Evolutionary conservation across 2,329 filamentous ascomycete species (phyloP).

Genomic region (Stenocarpella maydis): DNA sequence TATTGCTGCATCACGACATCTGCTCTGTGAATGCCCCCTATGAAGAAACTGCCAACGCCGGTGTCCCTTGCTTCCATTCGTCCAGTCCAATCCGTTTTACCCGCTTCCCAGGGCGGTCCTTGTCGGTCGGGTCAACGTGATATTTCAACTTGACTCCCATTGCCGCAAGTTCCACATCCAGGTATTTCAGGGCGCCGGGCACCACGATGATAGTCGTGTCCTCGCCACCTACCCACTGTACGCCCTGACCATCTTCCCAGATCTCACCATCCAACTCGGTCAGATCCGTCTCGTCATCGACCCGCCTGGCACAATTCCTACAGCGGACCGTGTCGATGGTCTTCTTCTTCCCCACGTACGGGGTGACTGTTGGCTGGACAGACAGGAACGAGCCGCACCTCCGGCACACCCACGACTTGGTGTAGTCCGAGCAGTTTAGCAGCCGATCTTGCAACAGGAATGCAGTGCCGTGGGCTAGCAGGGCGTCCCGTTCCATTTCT

Average conservation of each 20-base stretch:
- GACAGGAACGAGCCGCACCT: slow-evolving; percentile 90
- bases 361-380: slow-evolving; percentile 79
- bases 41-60: slow-evolving; percentile 31
- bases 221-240: slow-evolving; percentile 86
- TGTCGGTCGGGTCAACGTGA: slow-evolving; percentile 57
- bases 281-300: slow-evolving; percentile 65
- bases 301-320: slow-evolving; percentile 74
- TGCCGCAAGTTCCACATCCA: slow-evolving; percentile 93
- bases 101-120: slow-evolving; percentile 69
- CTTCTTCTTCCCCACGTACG: slow-evolving; percentile 70
- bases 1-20: slow-evolving; percentile 18
- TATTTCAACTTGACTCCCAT: slow-evolving; percentile 98
- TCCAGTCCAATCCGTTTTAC: slow-evolving; percentile 33
- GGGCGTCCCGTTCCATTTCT: slow-evolving; percentile 97
- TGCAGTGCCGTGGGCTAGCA: slow-evolving; percentile 93
- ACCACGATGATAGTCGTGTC: slow-evolving; percentile 92
- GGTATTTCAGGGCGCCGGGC: slow-evolving; percentile 88
- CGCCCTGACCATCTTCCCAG: slow-evolving; percentile 92
- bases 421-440: slow-evolving; percentile 96
- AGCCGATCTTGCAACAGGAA: slow-evolving; percentile 95
- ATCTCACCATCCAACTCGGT: slow-evolving; percentile 72
- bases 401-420: slow-evolving; percentile 88
- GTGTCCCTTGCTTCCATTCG: slow-evolving; percentile 32
- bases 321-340: slow-evolving; percentile 78
- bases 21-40: slow-evolving; percentile 5